Evolutionary conservation across 768 basidiomycete genomes (phyloP), one percentile per base, ranked within the genome.

Genomic region (Galerina marginata): DNA sequence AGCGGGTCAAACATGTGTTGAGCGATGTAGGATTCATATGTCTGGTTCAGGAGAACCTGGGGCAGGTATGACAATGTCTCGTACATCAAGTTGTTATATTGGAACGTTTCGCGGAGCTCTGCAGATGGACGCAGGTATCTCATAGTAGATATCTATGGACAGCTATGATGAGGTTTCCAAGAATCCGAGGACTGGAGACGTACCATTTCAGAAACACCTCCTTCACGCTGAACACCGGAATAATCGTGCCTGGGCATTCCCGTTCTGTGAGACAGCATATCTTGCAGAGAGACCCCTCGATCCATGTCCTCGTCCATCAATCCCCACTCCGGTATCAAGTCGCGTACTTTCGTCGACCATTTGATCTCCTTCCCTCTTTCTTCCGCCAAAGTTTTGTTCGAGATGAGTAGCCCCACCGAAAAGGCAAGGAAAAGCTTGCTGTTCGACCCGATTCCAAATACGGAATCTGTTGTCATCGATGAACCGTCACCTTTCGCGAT

Each of bases 1-100:
- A 78, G 69, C 1, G 77, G 78, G 1, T 48, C 49, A 56, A 81
- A 79, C 2, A 81, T 64, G 51, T 80, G 72, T 59, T 79, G 63
- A 10, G 65, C 33, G 58, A 82, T 69, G 59, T 77, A 81, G 0
- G 75, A 76, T 58, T 78, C 77, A 50, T 75, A 81, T 0, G 76
- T 67, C 50, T 78, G 74, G 46, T 79, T 77, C 54, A 80, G 71
- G 20, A 81, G 70, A 0, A 75, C 62, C 12, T 66, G 62, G 0
- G 77, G 75, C 9, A 83, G 75, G 59, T 77, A 73, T 4, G 79
- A 79, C 0, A 81, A 65, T 1, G 76, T 72, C 57, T 76, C 75
- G 56, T 77, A 81, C 79, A 80, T 80, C 55, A 81, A 67, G 59
- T 82, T 80, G 67, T 79, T 81, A 63, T 81, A 82, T 54, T 80